Percentiles rank a stretch among this genome's conserved stretches.
Evolutionary conservation across 2,329 filamentous ascomycete species (phyloP).

Genomic region (Exophiala sideris): DNA sequence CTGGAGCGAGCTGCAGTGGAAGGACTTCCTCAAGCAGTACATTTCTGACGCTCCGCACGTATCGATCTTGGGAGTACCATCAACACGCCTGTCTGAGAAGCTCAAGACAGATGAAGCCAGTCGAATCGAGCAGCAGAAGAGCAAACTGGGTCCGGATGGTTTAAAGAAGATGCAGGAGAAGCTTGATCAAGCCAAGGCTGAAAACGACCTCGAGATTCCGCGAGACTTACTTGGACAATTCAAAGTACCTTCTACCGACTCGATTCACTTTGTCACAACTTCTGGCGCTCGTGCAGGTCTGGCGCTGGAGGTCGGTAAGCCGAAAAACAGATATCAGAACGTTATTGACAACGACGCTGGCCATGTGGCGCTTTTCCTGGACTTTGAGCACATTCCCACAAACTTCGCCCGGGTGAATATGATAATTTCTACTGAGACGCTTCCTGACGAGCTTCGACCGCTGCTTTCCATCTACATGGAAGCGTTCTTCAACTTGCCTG

Average conservation of each 20-base stretch:
- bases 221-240: conserved; percentile 75
- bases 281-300: conserved; percentile 77
- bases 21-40: conserved; percentile 76
- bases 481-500: conserved; percentile 92
- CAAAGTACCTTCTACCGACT: conserved; percentile 77
- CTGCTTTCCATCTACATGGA: conserved; percentile 79
- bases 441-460: conserved; percentile 81
- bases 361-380: conserved; percentile 78
- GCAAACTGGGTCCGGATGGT: conserved; percentile 76
- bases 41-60: conserved; percentile 81
- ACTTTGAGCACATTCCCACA: conserved; percentile 91
- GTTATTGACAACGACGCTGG: conserved; percentile 67
- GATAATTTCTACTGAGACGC: conserved; percentile 69
- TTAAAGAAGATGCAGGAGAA: conserved; percentile 70
- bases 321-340: conserved; percentile 68
- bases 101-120: conserved; percentile 78
- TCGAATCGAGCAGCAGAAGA: conserved; percentile 73
- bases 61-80: conserved; percentile 84
- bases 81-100: conserved; percentile 71
- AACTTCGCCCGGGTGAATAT: conserved; percentile 87
- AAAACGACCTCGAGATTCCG: conserved; percentile 86
- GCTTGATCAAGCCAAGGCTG: conserved; percentile 77
- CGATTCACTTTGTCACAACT: conserved; percentile 91
- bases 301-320: conserved; percentile 67
- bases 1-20: conserved; percentile 85